Evolutionary conservation across 768 basidiomycete genomes (phyloP).

Genomic region (Strobilomyces confusus): DNA sequence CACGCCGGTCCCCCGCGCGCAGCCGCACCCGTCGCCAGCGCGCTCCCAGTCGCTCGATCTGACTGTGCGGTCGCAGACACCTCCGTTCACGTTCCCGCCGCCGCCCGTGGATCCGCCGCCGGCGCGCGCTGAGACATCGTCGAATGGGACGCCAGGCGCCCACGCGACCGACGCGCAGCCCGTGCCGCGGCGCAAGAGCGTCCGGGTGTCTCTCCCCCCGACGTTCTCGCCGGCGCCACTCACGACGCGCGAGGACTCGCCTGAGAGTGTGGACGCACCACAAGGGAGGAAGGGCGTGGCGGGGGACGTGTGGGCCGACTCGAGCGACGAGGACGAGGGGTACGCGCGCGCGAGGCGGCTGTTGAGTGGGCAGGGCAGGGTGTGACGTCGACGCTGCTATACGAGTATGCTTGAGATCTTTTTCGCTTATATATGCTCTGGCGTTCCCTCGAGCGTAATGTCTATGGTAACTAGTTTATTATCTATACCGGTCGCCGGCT

Average conservation of each 20-base stretch:
- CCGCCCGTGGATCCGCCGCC: constrained; percentile 12
- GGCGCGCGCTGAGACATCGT: not conserved
- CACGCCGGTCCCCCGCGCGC: too few species aligned
- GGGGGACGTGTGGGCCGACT: constrained; percentile 67
- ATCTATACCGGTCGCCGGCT: too few species aligned
- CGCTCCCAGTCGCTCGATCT: not conserved
- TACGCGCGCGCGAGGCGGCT: constrained; percentile 56
- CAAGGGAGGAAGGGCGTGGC: not conserved
- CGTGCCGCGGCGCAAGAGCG: constrained; percentile 55
- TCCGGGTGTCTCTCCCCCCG: constrained; percentile 72
- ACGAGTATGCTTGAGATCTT: too few species aligned
- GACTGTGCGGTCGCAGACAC: not conserved
- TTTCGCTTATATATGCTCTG: not conserved
- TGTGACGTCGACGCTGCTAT: too few species aligned
- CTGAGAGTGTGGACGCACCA: constrained; percentile 20
- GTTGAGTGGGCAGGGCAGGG: constrained; percentile 40
- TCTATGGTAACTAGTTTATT: too few species aligned
- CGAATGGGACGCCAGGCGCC: not conserved
- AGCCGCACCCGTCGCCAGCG: too few species aligned
- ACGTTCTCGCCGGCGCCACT: constrained; percentile 74
- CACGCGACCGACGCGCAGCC: constrained; percentile 18
- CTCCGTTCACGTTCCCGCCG: constrained; percentile 14
- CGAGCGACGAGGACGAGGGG: constrained; percentile 70
- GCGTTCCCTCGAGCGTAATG: too few species aligned
- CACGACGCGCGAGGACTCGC: constrained; percentile 49